Percentiles rank a stretch among this genome's conserved stretches.
These are phyloP conservation scores for Erythrobasidium yunnanense DNA, from an alignment of 768 basidiomycete genomes.

Conservation along the genomic window DNA sequence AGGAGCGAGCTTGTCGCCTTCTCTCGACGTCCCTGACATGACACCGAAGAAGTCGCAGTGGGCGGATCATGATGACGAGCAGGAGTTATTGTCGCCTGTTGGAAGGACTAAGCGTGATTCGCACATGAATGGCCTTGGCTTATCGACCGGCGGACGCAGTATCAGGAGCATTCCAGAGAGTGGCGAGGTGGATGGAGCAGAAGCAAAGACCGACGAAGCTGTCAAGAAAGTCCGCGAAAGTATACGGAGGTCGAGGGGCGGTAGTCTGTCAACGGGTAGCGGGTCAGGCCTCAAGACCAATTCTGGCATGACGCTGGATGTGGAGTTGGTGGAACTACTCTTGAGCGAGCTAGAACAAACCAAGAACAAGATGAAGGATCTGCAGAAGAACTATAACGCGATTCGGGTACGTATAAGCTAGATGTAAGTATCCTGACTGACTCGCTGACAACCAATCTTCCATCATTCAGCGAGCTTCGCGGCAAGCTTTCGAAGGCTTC, in stretches of 20 bases:
- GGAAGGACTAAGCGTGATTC: background rate
- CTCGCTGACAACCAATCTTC: background rate
- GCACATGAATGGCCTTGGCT: slow-evolving; percentile 48
- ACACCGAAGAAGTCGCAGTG: no score
- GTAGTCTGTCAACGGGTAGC: background rate
- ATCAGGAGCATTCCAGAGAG: background rate
- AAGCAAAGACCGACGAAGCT: slow-evolving; percentile 20
- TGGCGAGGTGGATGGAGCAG: slow-evolving; percentile 10
- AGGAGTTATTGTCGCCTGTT: slow-evolving; percentile 7
- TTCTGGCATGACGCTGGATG: slow-evolving; percentile 53
- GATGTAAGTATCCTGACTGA: slow-evolving; percentile 11
- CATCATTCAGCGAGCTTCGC: slow-evolving; percentile 62
- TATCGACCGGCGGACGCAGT: background rate
- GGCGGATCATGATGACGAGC: slow-evolving; percentile 19
- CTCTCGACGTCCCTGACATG: no score
- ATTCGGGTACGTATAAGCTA: slow-evolving; percentile 58
- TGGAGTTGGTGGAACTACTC: slow-evolving; percentile 60
- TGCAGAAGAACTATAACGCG: slow-evolving; percentile 70
- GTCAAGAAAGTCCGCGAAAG: slow-evolving; percentile 9
- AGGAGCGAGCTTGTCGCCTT: background rate
- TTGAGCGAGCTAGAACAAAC: slow-evolving; percentile 56
- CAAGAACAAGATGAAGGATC: slow-evolving; percentile 51
- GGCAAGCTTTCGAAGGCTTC: slow-evolving; percentile 82
- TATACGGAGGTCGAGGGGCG: slow-evolving; percentile 24
- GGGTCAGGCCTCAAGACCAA: slow-evolving; percentile 10